These are phyloP conservation scores for Elsinoe batatas DNA, from an alignment of 2,329 filamentous ascomycete species.

Conservation along the genomic window DNA sequence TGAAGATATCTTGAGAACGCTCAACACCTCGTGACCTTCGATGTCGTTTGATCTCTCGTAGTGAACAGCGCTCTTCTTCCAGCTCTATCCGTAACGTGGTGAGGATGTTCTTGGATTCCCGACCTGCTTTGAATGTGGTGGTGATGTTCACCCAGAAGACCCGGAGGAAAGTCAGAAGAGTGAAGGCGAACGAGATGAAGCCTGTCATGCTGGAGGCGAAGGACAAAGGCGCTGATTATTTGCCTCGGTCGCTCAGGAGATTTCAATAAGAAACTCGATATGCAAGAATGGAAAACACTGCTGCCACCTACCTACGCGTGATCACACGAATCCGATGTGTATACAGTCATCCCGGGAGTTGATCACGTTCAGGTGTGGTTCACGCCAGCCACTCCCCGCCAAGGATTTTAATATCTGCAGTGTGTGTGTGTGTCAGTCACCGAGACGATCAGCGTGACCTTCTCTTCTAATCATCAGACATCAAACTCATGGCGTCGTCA, in stretches of 20 bases:
- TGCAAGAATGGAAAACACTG: background rate
- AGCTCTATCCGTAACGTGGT: constrained; percentile 34
- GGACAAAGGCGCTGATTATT: constrained; percentile 24
- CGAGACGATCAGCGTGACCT: background rate
- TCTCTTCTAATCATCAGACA: background rate
- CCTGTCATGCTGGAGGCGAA: constrained; percentile 30
- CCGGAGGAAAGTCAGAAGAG: constrained; percentile 32
- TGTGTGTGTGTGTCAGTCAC: background rate
- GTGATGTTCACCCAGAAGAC: constrained; percentile 33
- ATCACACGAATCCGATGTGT: constrained; percentile 1
- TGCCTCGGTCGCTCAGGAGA: no score
- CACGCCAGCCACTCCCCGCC: constrained; percentile 11
- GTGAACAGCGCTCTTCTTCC: constrained; percentile 31
- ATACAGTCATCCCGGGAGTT: background rate
- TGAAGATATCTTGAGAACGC: constrained; percentile 12
- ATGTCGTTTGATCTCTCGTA: constrained; percentile 23
- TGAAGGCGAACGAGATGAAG: constrained; percentile 35
- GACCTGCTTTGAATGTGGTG: constrained; percentile 29
- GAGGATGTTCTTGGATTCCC: constrained; percentile 32
- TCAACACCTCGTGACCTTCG: constrained; percentile 17
- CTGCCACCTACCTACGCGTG: constrained; percentile 2
- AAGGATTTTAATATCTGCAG: no score
- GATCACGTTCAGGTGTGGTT: constrained; percentile 6
- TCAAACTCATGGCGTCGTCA: background rate
- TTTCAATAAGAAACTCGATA: background rate